These are phyloP conservation scores for Aquilaria agallochum DNA, from an alignment of 441 rosid species.

Conservation along the genomic window DNA sequence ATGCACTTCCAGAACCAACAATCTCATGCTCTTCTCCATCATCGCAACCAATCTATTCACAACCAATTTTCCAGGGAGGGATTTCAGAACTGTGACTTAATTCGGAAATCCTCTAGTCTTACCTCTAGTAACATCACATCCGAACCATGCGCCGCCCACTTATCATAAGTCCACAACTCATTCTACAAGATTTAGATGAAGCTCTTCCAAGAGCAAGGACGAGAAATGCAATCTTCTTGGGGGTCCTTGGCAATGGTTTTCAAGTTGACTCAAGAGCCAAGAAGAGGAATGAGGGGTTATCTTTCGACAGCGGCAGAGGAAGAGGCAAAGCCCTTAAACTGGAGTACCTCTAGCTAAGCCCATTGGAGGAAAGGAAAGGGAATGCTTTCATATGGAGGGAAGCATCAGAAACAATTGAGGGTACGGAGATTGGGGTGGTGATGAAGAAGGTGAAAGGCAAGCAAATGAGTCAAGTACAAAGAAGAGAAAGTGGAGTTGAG, in stretches of 20 bases:
- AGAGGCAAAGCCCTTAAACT: conserved; percentile 1
- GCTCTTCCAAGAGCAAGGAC: conserved; percentile 48
- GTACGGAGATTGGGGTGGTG: conserved; percentile 28
- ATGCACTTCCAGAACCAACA: too few species aligned
- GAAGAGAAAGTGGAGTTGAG: conserved; percentile 47
- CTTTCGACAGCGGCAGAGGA: conserved; percentile 16
- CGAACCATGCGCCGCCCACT: conserved; percentile 77
- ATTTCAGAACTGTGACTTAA: conserved; percentile 81
- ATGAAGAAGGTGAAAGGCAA: conserved; percentile 50
- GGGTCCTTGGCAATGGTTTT: conserved; percentile 19
- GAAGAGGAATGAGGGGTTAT: conserved; percentile 40
- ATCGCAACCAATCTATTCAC: too few species aligned
- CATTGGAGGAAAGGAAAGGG: neutral
- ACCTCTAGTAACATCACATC: conserved; percentile 69
- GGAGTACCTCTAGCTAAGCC: conserved; percentile 9
- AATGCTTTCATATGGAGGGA: neutral
- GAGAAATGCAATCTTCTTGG: conserved; percentile 62
- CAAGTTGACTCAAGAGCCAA: conserved; percentile 41
- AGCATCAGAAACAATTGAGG: conserved; percentile 10
- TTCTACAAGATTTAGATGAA: conserved; percentile 57
- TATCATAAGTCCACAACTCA: conserved; percentile 46
- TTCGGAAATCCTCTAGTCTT: conserved; percentile 52
- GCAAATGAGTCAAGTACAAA: conserved; percentile 56
- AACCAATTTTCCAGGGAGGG: too few species aligned
- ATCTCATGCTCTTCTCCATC: too few species aligned